Percentiles rank a stretch among this genome's conserved stretches.
Conservation (phyloP, 768 basidiomycete species). For the Pluteus cervinus region DNA sequence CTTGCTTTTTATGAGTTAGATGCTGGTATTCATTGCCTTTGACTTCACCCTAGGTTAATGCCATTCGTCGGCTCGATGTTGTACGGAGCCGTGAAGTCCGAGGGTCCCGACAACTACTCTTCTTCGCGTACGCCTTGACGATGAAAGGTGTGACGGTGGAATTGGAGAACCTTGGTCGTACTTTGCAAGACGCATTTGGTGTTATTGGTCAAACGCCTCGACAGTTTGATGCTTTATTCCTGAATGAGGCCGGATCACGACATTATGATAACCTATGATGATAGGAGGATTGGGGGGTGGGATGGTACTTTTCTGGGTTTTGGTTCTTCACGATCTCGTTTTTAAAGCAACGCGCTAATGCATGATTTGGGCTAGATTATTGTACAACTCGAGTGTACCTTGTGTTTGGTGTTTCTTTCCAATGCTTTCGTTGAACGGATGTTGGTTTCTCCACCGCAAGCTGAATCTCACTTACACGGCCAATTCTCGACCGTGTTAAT, state of each 20-base stretch:
- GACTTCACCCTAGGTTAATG: slow-evolving; percentile 51
- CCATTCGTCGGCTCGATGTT: slow-evolving; percentile 79
- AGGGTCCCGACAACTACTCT: slow-evolving; percentile 81
- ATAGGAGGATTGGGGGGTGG: slow-evolving; percentile 15
- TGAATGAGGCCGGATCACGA: slow-evolving; percentile 14
- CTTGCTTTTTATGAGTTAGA: not conserved
- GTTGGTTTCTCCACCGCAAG: too few relatives aligned
- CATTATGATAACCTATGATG: not conserved
- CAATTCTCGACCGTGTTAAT: too few relatives aligned
- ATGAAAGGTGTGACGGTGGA: slow-evolving; percentile 94
- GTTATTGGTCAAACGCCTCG: slow-evolving; percentile 79
- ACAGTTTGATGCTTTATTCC: slow-evolving; percentile 80
- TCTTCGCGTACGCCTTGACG: slow-evolving; percentile 89
- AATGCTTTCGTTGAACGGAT: too few relatives aligned
- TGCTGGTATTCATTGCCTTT: slow-evolving; percentile 1
- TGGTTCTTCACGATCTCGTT: too few relatives aligned
- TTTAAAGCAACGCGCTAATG: too few relatives aligned
- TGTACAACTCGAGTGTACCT: too few relatives aligned
- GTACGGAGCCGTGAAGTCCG: slow-evolving; percentile 80
- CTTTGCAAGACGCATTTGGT: slow-evolving; percentile 86
- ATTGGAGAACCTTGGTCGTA: slow-evolving; percentile 74
- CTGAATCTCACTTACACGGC: too few relatives aligned
- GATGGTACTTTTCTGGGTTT: too few relatives aligned
- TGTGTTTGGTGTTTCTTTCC: too few relatives aligned
- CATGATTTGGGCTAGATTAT: too few relatives aligned